Base-by-base conservation (phyloP, 495 filamentous ascomycete species). In the Penicillium manginii region DNA sequence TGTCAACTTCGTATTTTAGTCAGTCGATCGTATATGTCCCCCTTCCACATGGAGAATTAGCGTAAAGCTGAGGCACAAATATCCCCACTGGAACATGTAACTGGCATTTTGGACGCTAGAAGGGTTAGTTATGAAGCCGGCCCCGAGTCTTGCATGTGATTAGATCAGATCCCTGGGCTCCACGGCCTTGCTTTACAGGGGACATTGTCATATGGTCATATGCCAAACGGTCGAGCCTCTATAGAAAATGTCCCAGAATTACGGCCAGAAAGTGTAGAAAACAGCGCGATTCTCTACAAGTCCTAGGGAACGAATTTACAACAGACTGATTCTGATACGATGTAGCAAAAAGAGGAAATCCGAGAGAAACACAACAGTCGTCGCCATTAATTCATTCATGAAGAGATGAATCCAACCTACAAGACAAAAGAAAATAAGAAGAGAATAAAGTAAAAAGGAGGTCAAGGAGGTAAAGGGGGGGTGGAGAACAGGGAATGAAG, bases 401-500 rank as follows among this genome's bases (percentile, higher is more conserved):
- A 74, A 61, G 62, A 67, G 64, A 73, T 68, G 67, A 75, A 76
- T 74, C 73, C 75, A 78, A 76, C 74, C 64, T 73, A 73, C 69
- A 74, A 69, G 64, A 61, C 40, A 65, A 48, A 54, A 57, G 46
- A 55, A 48, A 51, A 64, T 59, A 55, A 55, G 45, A 52, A 58
- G 40, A 58, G 17, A 43, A 43, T 43, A 43, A 54, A 57, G 33
- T 3, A 50, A 51, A 51, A 64, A 19, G 35, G 35, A 39, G 35
- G 35, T 14, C 47, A 58, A 60, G 23, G n/a, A 50, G 62, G 39
- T 31, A 58, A 26, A 52, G 26, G 45, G 26, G 45, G 19, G 60
- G n/a, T 17, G 52, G 40, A 63, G 37, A 59, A 54, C 52, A 55
- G 59, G 72, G 60, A 69, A 65, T 65, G 63, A 64, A 66, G 59